These are phyloP conservation scores for Glaciozyma antarctica DNA, from an alignment of 768 basidiomycete genomes.

Conservation along the genomic window DNA sequence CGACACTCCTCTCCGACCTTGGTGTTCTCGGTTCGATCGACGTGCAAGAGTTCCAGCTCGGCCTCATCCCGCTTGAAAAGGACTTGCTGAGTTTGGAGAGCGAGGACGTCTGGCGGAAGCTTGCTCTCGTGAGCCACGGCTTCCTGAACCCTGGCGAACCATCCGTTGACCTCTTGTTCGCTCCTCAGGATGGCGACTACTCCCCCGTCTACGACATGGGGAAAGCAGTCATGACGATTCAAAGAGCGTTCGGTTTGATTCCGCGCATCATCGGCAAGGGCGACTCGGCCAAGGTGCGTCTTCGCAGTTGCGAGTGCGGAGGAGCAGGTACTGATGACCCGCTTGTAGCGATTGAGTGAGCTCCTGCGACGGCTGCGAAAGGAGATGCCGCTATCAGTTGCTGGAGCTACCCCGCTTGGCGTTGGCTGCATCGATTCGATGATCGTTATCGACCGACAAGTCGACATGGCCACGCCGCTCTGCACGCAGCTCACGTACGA, in stretches of 20 bases:
- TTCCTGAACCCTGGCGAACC: too few relatives aligned
- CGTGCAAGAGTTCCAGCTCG: constrained; percentile 76
- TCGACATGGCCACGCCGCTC: constrained; percentile 91
- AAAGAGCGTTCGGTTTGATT: constrained; percentile 75
- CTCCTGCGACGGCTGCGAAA: constrained; percentile 57
- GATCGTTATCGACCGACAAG: constrained; percentile 77
- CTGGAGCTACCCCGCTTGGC: constrained; percentile 42
- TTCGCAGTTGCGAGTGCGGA: too few relatives aligned
- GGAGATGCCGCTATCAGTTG: constrained; percentile 38
- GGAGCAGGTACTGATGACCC: neutral
- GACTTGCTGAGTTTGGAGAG: constrained; percentile 86
- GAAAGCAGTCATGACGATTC: constrained; percentile 70
- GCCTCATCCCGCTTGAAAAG: constrained; percentile 85
- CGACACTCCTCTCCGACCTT: constrained; percentile 80
- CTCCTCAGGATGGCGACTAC: constrained; percentile 75
- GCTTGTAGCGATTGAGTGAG: constrained; percentile 58
- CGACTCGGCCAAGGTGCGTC: constrained; percentile 49
- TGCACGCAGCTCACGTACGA: constrained; percentile 94
- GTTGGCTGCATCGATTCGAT: constrained; percentile 67
- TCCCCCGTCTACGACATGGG: constrained; percentile 79
- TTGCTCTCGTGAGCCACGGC: constrained; percentile 61
- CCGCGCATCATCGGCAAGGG: constrained; percentile 91
- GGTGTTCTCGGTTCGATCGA: constrained; percentile 95
- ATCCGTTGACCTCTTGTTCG: constrained; percentile 36
- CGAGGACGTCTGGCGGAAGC: constrained; percentile 62